These are phyloP conservation scores for Arthrocladium fulminans DNA, from an alignment of 2,329 filamentous ascomycete genomes.

Conservation along the genomic window DNA sequence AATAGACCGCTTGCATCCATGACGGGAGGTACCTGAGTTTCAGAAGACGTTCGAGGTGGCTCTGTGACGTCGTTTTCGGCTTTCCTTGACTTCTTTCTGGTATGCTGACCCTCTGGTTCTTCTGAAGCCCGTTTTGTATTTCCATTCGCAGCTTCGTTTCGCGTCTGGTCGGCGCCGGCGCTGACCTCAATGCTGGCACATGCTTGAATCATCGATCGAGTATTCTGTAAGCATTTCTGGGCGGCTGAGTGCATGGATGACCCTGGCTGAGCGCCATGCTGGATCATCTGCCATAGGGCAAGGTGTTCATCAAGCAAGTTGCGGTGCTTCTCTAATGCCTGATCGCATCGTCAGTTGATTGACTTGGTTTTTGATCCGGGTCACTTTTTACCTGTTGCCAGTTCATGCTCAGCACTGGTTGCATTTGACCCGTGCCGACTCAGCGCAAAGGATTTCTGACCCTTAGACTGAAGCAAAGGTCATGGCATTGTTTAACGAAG, in stretches of 20 bases:
- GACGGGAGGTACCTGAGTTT: constrained; percentile 4
- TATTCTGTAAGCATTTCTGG: constrained; percentile 1
- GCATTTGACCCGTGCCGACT: neutral
- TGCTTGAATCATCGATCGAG: constrained; percentile 1
- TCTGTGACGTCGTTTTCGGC: neutral
- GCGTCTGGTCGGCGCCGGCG: neutral
- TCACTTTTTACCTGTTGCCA: constrained; percentile 1
- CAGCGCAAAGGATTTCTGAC: neutral
- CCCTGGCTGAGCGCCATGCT: neutral
- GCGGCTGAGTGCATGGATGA: neutral
- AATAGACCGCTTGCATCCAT: constrained; percentile 21
- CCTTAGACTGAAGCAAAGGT: too few species aligned
- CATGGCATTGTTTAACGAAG: too few species aligned
- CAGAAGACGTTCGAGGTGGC: neutral
- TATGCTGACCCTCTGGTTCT: neutral
- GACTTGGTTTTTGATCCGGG: neutral
- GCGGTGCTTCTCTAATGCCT: constrained; percentile 4
- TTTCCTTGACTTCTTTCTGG: neutral
- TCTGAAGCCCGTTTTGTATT: neutral
- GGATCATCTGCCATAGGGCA: neutral
- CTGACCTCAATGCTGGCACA: neutral
- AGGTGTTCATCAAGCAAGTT: constrained; percentile 5
- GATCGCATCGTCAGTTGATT: neutral
- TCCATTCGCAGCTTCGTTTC: constrained; percentile 5
- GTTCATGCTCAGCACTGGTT: neutral